A percentile compares a stretch with the other conserved stretches of the same genome.
These are phyloP conservation scores for Mycena indigotica DNA, from an alignment of 768 basidiomycete genomes.

Conservation along the genomic window DNA sequence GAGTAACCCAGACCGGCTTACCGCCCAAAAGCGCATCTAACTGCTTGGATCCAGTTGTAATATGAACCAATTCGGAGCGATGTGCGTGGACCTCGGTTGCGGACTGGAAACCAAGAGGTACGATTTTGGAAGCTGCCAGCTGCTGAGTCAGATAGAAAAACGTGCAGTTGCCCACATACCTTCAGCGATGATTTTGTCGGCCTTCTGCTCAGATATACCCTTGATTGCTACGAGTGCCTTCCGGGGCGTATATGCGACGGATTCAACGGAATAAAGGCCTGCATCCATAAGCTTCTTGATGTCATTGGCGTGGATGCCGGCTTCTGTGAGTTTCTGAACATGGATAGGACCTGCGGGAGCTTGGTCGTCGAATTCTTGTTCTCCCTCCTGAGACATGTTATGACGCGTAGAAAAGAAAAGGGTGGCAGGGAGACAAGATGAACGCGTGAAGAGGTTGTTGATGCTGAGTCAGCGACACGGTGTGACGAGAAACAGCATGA, in stretches of 20 bases:
- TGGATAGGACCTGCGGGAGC: constrained; percentile 80
- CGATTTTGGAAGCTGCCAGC: constrained; percentile 65
- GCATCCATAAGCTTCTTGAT: constrained; percentile 94
- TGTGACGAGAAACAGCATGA: no score
- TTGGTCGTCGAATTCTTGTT: constrained; percentile 53
- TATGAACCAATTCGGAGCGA: constrained; percentile 91
- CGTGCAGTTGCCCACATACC: no score
- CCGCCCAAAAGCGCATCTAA: constrained; percentile 95
- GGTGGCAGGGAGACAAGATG: no score
- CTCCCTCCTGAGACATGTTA: constrained; percentile 59
- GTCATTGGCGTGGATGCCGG: constrained; percentile 86
- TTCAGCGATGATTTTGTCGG: constrained; percentile 92
- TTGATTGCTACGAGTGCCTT: constrained; percentile 89
- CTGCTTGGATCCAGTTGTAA: constrained; percentile 95
- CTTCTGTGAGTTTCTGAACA: constrained; percentile 82
- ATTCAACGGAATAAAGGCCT: constrained; percentile 91
- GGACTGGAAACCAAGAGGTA: constrained; percentile 96
- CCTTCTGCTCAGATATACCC: constrained; percentile 95
- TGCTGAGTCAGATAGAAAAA: no score
- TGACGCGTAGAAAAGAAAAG: background rate
- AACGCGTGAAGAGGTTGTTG: background rate
- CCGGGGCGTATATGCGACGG: constrained; percentile 96
- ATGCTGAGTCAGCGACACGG: no score
- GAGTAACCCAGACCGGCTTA: constrained; percentile 31
- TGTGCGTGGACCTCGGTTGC: constrained; percentile 97